Conservation (phyloP, 2,329 filamentous ascomycete genomes). For the Cyphellophora attinorum region DNA sequence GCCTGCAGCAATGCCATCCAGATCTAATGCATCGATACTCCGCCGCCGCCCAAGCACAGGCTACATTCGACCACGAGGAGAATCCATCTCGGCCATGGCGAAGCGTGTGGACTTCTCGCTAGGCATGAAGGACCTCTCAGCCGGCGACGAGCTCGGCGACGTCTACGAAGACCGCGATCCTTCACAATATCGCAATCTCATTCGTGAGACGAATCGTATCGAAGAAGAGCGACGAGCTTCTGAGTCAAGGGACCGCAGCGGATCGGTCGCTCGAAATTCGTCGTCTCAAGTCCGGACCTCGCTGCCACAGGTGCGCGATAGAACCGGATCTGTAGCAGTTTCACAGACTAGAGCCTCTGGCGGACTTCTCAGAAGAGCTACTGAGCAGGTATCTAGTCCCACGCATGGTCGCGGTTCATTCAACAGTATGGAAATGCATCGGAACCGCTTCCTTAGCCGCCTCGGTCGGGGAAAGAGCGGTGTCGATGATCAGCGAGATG, state of each 20-base stretch:
- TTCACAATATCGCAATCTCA: constrained; percentile 25
- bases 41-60: constrained; percentile 36
- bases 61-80: constrained; percentile 39
- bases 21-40: constrained; percentile 43
- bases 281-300: constrained; percentile 8
- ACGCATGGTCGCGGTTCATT: neutral
- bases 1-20: constrained; percentile 21
- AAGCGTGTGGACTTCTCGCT: constrained; percentile 63
- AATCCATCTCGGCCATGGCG: constrained; percentile 48
- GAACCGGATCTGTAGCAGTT: constrained; percentile 2
- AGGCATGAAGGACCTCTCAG: constrained; percentile 52
- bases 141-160: constrained; percentile 53
- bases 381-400: constrained; percentile 13
- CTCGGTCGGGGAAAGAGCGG: constrained; percentile 18
- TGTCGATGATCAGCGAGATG: constrained; percentile 12
- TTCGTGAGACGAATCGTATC: constrained; percentile 30
- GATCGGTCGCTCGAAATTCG: constrained; percentile 11
- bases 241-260: constrained; percentile 3
- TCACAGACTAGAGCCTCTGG: constrained; percentile 6
- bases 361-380: constrained; percentile 17
- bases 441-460: constrained; percentile 55
- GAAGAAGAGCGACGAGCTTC: constrained; percentile 23
- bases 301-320: neutral
- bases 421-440: constrained; percentile 34
- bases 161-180: constrained; percentile 49